Percentiles rank a stretch among this genome's conserved stretches.
phyloP scores from a whole-genome alignment of 129 eudicot species.

The Logfia minima region DNA sequence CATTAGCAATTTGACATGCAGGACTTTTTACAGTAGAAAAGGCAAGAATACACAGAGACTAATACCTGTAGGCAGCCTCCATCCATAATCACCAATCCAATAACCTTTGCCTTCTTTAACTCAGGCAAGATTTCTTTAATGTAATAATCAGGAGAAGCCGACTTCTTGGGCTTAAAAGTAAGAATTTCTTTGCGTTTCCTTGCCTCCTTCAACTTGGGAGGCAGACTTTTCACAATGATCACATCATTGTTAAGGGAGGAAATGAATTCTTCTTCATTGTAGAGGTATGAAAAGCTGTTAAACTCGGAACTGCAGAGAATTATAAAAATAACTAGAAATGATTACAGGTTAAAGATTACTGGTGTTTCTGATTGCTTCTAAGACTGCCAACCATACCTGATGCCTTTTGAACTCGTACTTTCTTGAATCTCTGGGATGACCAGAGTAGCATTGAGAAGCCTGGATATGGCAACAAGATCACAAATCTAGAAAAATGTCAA shows the following conservation, averaged over 20 bases:
- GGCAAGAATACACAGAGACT: not conserved
- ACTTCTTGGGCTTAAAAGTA: conserved; percentile 67
- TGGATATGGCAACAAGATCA: conserved; percentile 87
- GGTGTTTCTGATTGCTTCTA: conserved; percentile 16
- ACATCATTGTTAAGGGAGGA: conserved; percentile 75
- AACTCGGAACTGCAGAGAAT: conserved; percentile 64
- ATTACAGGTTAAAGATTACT: not conserved
- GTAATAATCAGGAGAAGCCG: conserved; percentile 71
- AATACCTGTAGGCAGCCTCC: conserved; percentile 94
- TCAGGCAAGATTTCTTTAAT: conserved; percentile 60
- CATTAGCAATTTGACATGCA: conserved; percentile 13
- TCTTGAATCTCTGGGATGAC: conserved; percentile 96
- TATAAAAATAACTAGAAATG: conserved; percentile 3
- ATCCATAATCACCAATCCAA: conserved; percentile 72
- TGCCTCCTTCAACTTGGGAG: conserved; percentile 56
- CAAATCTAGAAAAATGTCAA: conserved; percentile 67
- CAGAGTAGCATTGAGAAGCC: conserved; percentile 97
- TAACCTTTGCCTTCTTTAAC: conserved; percentile 66
- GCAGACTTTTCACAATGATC: conserved; percentile 62
- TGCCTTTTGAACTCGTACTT: conserved; percentile 70
- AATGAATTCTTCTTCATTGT: conserved; percentile 78
- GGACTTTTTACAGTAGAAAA: conserved; percentile 13
- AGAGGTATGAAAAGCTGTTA: conserved; percentile 84
- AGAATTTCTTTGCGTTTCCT: conserved; percentile 63
- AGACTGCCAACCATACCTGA: conserved; percentile 52